Conservation (phyloP, 2,329 filamentous ascomycete genomes). For the Apiospora arundinis region DNA sequence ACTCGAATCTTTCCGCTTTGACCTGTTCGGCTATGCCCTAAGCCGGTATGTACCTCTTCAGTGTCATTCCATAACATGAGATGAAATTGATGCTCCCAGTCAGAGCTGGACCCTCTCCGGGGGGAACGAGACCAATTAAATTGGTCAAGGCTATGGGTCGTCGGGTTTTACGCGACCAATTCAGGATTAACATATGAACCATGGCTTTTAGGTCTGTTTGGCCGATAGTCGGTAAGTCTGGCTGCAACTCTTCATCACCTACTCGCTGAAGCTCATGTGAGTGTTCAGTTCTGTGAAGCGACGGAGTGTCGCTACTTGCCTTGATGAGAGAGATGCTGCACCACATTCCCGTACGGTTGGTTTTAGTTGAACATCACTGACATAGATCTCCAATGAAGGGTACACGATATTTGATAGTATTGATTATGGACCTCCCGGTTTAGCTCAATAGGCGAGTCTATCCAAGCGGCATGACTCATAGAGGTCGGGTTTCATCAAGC, state of each 20-base stretch:
- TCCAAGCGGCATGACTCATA: neutral
- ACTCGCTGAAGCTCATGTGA: neutral
- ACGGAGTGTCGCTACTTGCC: neutral
- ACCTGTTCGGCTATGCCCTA: neutral
- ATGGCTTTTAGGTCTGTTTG: neutral
- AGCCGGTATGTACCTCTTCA: neutral
- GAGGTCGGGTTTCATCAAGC: neutral
- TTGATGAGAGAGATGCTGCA: neutral
- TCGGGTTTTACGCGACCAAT: neutral
- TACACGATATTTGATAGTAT: constrained; percentile 6
- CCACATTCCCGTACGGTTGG: neutral
- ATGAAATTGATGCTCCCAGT: neutral
- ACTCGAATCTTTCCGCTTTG: neutral
- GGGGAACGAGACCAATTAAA: neutral
- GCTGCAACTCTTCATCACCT: neutral
- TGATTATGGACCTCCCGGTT: neutral
- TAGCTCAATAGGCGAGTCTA: neutral
- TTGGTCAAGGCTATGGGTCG: neutral
- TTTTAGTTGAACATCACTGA: neutral
- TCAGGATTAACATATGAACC: neutral
- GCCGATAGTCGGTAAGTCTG: too few species aligned
- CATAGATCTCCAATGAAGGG: too few species aligned
- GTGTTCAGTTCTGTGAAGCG: neutral
- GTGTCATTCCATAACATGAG: neutral
- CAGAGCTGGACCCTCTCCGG: neutral